Conservation (phyloP, 169 alveolate species). For the Eimeria praecox region DNA sequence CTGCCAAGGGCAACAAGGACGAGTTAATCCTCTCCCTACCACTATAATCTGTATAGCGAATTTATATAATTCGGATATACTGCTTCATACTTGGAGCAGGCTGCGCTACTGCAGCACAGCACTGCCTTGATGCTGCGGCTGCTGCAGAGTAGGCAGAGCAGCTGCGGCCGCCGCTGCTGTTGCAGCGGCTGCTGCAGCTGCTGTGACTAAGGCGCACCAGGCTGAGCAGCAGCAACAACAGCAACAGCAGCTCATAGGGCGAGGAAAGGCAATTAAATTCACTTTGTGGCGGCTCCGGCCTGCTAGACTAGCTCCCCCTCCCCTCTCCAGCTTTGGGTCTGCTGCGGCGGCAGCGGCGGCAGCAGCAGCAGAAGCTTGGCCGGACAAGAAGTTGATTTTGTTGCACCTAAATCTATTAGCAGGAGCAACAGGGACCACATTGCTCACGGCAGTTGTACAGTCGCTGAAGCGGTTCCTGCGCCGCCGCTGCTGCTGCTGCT, state of each 20-base stretch:
- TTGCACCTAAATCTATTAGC: neutral
- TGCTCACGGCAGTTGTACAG: slow-evolving; percentile 46
- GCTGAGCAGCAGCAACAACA: slow-evolving; percentile 64
- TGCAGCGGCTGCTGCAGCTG: slow-evolving; percentile 74
- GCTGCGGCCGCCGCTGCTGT: slow-evolving; percentile 69
- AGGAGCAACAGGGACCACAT: slow-evolving; percentile 14
- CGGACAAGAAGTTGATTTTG: neutral
- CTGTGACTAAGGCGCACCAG: slow-evolving; percentile 55
- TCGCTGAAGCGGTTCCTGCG: slow-evolving; percentile 30
- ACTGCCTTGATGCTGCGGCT: slow-evolving; percentile 40
- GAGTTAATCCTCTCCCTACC: slow-evolving; percentile 6
- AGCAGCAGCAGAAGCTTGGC: slow-evolving; percentile 69
- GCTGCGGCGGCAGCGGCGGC: slow-evolving; percentile 79
- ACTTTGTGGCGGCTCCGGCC: slow-evolving; percentile 60
- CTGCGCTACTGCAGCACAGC: neutral
- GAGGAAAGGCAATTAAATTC: slow-evolving; percentile 14
- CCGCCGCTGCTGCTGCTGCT: slow-evolving; percentile 24
- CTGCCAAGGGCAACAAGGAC: neutral
- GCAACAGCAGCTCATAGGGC: slow-evolving; percentile 66
- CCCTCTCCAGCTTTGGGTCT: slow-evolving; percentile 51
- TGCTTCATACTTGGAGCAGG: slow-evolving; percentile 19
- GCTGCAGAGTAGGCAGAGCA: slow-evolving; percentile 37
- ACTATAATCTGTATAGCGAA: neutral
- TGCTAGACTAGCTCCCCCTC: slow-evolving; percentile 56
- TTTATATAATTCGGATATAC: neutral